These are phyloP conservation scores for Amborella trichopoda DNA, from an alignment of 164 flowering plant species.

Conservation along the genomic window DNA sequence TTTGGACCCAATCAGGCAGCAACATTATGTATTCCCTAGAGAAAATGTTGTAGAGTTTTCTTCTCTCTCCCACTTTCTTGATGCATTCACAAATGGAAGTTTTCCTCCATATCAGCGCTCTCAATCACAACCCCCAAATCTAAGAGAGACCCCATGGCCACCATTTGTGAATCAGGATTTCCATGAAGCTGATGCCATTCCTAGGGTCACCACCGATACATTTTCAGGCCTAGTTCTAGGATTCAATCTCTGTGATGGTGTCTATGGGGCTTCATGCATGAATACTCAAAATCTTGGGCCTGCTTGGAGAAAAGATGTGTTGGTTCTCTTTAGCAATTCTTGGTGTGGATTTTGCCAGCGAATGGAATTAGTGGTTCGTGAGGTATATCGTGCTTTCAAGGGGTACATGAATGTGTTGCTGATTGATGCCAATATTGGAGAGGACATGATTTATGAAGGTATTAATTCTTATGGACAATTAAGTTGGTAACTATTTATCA, in stretches of 20 bases:
- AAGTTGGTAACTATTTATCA: conserved; percentile 2
- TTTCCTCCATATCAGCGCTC: conserved; percentile 57
- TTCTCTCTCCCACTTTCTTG: conserved; percentile 36
- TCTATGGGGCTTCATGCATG: conserved; percentile 7
- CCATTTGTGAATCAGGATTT: conserved; percentile 76
- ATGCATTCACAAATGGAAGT: conserved; percentile 49
- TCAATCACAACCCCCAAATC: conserved; percentile 19
- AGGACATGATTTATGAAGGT: conserved; percentile 22
- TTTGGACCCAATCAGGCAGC: conserved; percentile 55
- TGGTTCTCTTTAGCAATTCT: conserved; percentile 72
- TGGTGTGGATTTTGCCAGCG: conserved; percentile 98
- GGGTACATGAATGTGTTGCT: conserved; percentile 29
- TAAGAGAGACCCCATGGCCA: conserved; percentile 34
- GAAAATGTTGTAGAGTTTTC: conserved; percentile 25
- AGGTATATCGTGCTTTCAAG: conserved; percentile 61
- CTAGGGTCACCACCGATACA: conserved; percentile 36
- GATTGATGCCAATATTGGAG: conserved; percentile 18
- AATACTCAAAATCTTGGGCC: conserved; percentile 12
- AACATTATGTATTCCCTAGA: conserved; percentile 54
- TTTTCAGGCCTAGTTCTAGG: conserved; percentile 51
- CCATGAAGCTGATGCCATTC: conserved; percentile 61
- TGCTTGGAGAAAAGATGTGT: conserved; percentile 53
- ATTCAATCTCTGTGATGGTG: conserved; percentile 11
- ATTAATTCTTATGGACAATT: conserved; percentile 13
- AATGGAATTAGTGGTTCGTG: conserved; percentile 87